A percentile compares a stretch with the other conserved stretches of the same genome.
phyloP scores from a whole-genome alignment of 2,329 filamentous ascomycete species.

The Fusarium albosuccineum region DNA sequence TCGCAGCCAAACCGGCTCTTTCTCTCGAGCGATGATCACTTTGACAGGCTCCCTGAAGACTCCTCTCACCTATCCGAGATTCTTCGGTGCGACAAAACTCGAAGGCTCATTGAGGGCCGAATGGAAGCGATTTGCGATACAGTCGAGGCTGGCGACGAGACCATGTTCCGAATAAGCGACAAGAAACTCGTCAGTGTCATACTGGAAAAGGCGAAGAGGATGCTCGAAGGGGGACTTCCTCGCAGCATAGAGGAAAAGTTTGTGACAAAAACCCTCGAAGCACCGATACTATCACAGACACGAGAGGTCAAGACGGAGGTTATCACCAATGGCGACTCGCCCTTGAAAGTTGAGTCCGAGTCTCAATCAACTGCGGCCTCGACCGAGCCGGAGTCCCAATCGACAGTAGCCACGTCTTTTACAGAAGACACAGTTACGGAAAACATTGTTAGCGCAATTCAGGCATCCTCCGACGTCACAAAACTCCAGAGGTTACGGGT shows the following conservation, averaged over 20 bases:
- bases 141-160: constrained; percentile 85
- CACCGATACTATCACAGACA: constrained; percentile 78
- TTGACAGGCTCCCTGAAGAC: constrained; percentile 70
- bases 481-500: constrained; percentile 74
- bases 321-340: constrained; percentile 33
- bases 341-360: constrained; percentile 50
- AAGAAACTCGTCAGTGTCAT: constrained; percentile 76
- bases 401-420: constrained; percentile 62
- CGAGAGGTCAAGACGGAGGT: constrained; percentile 60
- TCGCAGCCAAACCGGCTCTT: constrained; percentile 72
- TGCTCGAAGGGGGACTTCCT: constrained; percentile 76
- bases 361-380: constrained; percentile 59
- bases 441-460: constrained; percentile 57
- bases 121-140: constrained; percentile 82
- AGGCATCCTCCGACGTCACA: constrained; percentile 62
- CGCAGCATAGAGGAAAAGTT: constrained; percentile 88
- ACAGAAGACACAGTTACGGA: constrained; percentile 51
- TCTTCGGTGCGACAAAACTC: constrained; percentile 62
- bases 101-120: constrained; percentile 69
- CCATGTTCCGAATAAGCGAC: constrained; percentile 84
- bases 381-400: constrained; percentile 56
- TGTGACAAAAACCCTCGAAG: constrained; percentile 79
- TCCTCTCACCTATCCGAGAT: constrained; percentile 72
- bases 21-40: constrained; percentile 77
- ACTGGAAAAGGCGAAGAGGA: constrained; percentile 76